Conservation (phyloP, 2,329 filamentous ascomycete genomes). For the Curvularia sp. region DNA sequence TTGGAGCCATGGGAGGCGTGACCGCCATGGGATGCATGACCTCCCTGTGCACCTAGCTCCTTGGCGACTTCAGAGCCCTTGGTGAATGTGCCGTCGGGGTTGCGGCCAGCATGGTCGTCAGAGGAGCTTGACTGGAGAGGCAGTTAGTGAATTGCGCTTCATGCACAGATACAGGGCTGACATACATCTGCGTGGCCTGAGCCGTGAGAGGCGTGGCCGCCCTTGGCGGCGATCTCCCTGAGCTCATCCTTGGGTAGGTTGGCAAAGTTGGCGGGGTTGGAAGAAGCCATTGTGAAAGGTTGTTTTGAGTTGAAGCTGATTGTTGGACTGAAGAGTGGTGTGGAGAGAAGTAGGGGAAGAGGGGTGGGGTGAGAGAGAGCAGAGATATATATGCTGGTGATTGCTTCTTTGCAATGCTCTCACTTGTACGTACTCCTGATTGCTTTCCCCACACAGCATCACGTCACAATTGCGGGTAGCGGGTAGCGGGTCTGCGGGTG, state of each 20-base stretch:
- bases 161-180: not conserved
- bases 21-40: conserved; percentile 41
- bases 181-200: conserved; percentile 8
- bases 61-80: conserved; percentile 48
- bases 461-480: conserved; percentile 27
- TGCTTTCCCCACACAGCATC: conserved; percentile 22
- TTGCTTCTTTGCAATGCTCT: conserved; percentile 21
- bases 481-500: not conserved
- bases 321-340: conserved; percentile 3
- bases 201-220: conserved; percentile 54
- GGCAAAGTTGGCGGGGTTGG: conserved; percentile 61
- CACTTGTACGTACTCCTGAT: conserved; percentile 17
- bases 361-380: not conserved
- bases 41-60: conserved; percentile 48
- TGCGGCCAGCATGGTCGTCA: conserved; percentile 32
- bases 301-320: conserved; percentile 3
- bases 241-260: conserved; percentile 61
- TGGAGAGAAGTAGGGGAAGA: not conserved
- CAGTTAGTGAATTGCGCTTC: not conserved
- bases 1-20: conserved; percentile 17
- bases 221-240: conserved; percentile 57
- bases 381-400: not conserved
- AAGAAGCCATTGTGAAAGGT: conserved; percentile 44
- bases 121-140: not conserved
- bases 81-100: conserved; percentile 51